Evolutionary conservation across 148 eudicot species (phyloP), one percentile per base, ranked within the genome.

Genomic region (Nepenthes gracilis): DNA sequence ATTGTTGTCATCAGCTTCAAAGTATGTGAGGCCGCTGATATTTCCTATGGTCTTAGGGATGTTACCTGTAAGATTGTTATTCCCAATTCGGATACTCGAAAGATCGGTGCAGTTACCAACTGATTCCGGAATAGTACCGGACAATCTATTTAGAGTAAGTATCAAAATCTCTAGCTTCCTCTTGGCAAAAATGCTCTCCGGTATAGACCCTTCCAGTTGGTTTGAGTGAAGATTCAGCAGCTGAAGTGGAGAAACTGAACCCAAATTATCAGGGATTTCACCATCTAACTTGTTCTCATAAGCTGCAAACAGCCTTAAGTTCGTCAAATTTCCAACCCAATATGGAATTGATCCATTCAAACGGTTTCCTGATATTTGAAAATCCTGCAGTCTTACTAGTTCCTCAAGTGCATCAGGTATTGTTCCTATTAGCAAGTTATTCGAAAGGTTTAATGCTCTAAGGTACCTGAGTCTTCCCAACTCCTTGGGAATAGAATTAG

Each of bases 401-500:
- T 77, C 79, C 36, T 83, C 84, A 60, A 83, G 69, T 59, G 72
- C 82, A 57, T 43, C 67, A 1, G 84, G 84, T 37, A 83, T 80
- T 33, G 84, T 77, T 45, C 91, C 97, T 65, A 77, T 90, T 59
- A 90, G 72, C 57, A 49, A 58, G 58, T 86, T 86, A 54, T 90
- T 75, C 66, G 89, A 88, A 12, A 93, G 61, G 48, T 84, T 89
- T 48, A 93, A 60, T 34, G 58, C 59, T 54, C 12, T 60, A 37
- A 93, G 70, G 59, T 23, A 75, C 71, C 45, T 71, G 23, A 88
- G 70, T 48, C 70, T 76, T 66, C 83, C 85, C 59, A 88, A 64
- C 78, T 88, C 95, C 55, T 55, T 66, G 1, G 96, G 96, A 63
- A 93, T 84, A 63, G 57, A 84, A 32, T 96, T 88, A n/a, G 74